phyloP scores from a whole-genome alignment of 202 grass and related monocot genomes.

The Brachypodium distachyon region DNA sequence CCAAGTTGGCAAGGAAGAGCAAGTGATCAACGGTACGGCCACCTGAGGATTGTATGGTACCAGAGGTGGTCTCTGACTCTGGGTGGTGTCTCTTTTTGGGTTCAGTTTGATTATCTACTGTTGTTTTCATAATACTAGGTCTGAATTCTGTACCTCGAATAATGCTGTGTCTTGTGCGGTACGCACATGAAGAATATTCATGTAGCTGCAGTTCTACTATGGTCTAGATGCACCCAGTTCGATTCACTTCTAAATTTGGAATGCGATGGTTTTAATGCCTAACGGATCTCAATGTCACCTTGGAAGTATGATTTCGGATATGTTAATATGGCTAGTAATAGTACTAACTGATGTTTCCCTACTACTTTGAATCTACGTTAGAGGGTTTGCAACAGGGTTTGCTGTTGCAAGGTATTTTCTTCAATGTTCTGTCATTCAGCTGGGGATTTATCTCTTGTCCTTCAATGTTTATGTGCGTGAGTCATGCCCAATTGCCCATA shows the following conservation, averaged over 20 bases:
- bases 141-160: conserved; percentile 38
- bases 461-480: not conserved
- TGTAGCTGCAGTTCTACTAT: conserved; percentile 29
- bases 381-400: not conserved
- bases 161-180: conserved; percentile 29
- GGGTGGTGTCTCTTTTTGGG: conserved; percentile 4
- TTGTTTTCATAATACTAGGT: conserved; percentile 35
- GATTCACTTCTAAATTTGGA: conserved; percentile 5
- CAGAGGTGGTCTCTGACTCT: not conserved
- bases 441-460: not conserved
- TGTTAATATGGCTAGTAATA: not conserved
- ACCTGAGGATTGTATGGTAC: conserved; percentile 14
- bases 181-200: conserved; percentile 17
- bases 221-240: conserved; percentile 26
- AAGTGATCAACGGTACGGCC: conserved; percentile 2
- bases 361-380: not conserved
- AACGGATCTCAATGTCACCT: not conserved
- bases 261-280: not conserved
- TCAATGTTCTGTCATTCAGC: not conserved
- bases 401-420: not conserved
- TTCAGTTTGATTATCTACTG: conserved; percentile 24
- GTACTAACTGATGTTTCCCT: not conserved
- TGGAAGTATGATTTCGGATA: not conserved
- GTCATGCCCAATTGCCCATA: too few relatives aligned
- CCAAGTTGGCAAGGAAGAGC: conserved; percentile 52